These are phyloP conservation scores for Polytrichum formosum DNA, from an alignment of 225 moss, liverwort and hornwort species.

Conservation along the genomic window DNA sequence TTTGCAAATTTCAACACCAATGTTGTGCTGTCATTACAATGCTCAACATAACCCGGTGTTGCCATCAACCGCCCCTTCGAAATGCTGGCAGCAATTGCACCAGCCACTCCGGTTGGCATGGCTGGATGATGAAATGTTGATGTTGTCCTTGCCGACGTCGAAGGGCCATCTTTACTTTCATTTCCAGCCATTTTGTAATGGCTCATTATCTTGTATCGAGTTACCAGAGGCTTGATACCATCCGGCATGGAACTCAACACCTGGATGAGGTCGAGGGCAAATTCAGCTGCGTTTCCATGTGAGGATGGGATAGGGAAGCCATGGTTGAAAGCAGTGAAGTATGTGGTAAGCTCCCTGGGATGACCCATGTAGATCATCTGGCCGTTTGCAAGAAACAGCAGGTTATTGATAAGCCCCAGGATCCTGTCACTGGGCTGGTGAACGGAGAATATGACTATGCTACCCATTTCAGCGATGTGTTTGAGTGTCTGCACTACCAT, in stretches of 20 bases:
- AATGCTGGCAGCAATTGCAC: conserved; percentile 82
- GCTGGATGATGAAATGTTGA: conserved; percentile 28
- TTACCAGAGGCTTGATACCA: conserved; percentile 77
- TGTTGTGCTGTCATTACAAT: conserved; percentile 55
- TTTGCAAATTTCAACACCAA: conserved; percentile 83
- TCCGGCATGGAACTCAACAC: conserved; percentile 68
- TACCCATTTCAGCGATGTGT: conserved; percentile 80
- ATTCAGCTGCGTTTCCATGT: conserved; percentile 91
- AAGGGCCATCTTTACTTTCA: conserved; percentile 6
- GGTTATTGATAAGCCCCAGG: conserved; percentile 67
- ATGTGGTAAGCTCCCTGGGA: conserved; percentile 40
- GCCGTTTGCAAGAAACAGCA: conserved; percentile 81
- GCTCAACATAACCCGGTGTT: conserved; percentile 65
- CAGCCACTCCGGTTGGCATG: conserved; percentile 57
- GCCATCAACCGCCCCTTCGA: conserved; percentile 79
- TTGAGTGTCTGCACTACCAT: conserved; percentile 81
- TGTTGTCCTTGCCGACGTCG: conserved; percentile 8
- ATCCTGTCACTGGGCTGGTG: conserved; percentile 96
- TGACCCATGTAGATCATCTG: conserved; percentile 85
- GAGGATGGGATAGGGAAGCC: conserved; percentile 84
- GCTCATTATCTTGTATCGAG: conserved; percentile 53
- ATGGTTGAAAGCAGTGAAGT: conserved; percentile 55
- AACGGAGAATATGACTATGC: conserved; percentile 82
- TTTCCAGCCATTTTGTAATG: conserved; percentile 6
- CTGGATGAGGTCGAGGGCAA: conserved; percentile 83